Evolutionary conservation across 2,329 filamentous ascomycete genomes (phyloP).

Genomic region (Chrysoporthe puriensis): DNA sequence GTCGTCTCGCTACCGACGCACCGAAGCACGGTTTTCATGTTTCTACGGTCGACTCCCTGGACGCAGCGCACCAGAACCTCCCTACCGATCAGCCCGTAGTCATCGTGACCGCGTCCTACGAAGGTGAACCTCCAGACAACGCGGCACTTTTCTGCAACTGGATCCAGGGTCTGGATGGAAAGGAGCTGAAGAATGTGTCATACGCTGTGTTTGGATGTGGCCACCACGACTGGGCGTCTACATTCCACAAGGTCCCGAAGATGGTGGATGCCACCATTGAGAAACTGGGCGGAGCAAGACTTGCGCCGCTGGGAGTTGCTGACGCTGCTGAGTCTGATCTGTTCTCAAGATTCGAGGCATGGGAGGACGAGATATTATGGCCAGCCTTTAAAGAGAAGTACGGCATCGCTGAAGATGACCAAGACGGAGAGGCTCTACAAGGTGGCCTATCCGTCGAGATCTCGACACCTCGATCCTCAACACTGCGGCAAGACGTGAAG

Average conservation of each 20-base stretch:
- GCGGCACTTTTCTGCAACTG: conserved; percentile 69
- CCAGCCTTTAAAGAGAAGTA: conserved; percentile 49
- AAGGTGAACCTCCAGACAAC: conserved; percentile 73
- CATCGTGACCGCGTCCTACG: conserved; percentile 70
- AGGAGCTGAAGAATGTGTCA: conserved; percentile 56
- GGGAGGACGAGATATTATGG: conserved; percentile 60
- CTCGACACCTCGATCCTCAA: conserved; percentile 54
- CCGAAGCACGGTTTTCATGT: conserved; percentile 61
- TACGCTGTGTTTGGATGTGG: conserved; percentile 74
- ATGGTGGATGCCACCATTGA: conserved; percentile 58
- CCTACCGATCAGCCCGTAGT: conserved; percentile 65
- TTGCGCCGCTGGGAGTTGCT: conserved; percentile 55
- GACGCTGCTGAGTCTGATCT: conserved; percentile 65
- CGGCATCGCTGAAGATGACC: conserved; percentile 24
- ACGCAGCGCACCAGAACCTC: conserved; percentile 63
- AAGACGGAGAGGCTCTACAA: conserved; percentile 30
- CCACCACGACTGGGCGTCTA: conserved; percentile 56
- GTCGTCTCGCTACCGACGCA: conserved; percentile 63
- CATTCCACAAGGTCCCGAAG: conserved; percentile 68
- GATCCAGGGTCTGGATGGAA: conserved; percentile 56
- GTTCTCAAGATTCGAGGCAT: conserved; percentile 65
- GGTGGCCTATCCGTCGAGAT: conserved; percentile 50
- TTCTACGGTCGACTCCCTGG: conserved; percentile 56
- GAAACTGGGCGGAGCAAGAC: conserved; percentile 48
- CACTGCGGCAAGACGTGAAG: conserved; percentile 62